Conservation (phyloP, 2,329 filamentous ascomycete species). For the Tolypocladium endophyticum region DNA sequence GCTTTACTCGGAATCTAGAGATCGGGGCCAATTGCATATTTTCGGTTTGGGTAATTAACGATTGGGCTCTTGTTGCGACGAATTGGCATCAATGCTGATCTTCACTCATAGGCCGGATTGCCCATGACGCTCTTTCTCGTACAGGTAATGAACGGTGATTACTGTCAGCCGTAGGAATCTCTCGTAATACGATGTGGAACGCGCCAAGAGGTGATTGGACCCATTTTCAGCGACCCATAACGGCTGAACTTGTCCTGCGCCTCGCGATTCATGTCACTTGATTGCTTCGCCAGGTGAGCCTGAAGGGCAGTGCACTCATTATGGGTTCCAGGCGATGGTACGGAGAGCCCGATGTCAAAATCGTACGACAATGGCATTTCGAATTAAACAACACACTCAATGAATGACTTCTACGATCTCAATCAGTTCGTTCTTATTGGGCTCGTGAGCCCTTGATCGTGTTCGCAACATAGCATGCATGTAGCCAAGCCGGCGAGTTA, state of each 20-base stretch:
- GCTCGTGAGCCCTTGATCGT: not conserved
- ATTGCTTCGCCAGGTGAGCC: not conserved
- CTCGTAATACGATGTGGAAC: not conserved
- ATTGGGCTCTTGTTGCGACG: not conserved
- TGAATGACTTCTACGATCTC: not conserved
- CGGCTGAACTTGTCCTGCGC: not conserved
- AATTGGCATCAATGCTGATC: not conserved
- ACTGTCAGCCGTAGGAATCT: no score
- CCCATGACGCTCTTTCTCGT: not conserved
- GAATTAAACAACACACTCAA: not conserved
- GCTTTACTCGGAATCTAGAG: slow-evolving; percentile 8
- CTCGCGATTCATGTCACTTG: not conserved
- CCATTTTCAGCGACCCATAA: not conserved
- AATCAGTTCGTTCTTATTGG: not conserved
- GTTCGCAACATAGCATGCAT: not conserved
- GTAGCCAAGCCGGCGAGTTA: not conserved
- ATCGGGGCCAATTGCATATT: not conserved
- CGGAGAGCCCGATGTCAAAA: not conserved
- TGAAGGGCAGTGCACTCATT: not conserved
- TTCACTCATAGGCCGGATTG: not conserved
- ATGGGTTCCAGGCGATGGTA: not conserved
- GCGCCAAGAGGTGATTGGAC: not conserved
- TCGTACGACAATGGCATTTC: not conserved
- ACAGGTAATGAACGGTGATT: no score
- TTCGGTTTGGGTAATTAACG: not conserved